These are phyloP conservation scores for Xylaria venustula DNA, from an alignment of 495 filamentous ascomycete genomes.

Conservation along the genomic window DNA sequence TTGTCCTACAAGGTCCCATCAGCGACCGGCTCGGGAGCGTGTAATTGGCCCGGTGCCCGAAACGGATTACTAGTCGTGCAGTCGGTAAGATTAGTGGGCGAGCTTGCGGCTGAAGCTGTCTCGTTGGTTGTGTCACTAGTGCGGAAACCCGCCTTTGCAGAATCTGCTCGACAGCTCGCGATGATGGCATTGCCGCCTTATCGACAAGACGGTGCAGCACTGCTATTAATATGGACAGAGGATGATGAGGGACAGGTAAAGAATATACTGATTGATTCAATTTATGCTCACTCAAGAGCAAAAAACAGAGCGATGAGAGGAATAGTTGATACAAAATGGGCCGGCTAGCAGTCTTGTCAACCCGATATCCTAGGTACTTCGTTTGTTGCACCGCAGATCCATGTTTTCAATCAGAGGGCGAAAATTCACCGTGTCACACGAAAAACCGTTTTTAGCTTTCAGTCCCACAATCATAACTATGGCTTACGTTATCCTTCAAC, in stretches of 20 bases:
- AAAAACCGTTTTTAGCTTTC: too few species aligned
- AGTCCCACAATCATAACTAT: too few species aligned
- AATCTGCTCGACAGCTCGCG: constrained; percentile 9
- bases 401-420: background rate
- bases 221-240: background rate
- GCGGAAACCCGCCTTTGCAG: constrained; percentile 6
- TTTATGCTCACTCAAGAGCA: too few species aligned
- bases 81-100: background rate
- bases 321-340: background rate
- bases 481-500: too few species aligned
- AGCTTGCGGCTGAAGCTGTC: constrained; percentile 1
- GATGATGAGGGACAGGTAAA: too few species aligned
- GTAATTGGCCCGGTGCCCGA: constrained; percentile 9
- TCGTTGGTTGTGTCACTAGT: constrained; percentile 2
- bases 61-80: background rate
- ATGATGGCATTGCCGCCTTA: background rate
- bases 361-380: background rate
- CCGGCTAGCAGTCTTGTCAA: background rate
- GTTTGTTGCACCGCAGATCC: background rate
- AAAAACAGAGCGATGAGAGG: background rate
- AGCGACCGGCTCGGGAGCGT: background rate
- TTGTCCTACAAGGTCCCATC: constrained; percentile 1
- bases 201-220: background rate
- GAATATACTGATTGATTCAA: too few species aligned
- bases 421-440: too few species aligned